Base-by-base conservation (phyloP, 2,329 filamentous ascomycete genomes). In the Sordariomycetes sp. region DNA sequence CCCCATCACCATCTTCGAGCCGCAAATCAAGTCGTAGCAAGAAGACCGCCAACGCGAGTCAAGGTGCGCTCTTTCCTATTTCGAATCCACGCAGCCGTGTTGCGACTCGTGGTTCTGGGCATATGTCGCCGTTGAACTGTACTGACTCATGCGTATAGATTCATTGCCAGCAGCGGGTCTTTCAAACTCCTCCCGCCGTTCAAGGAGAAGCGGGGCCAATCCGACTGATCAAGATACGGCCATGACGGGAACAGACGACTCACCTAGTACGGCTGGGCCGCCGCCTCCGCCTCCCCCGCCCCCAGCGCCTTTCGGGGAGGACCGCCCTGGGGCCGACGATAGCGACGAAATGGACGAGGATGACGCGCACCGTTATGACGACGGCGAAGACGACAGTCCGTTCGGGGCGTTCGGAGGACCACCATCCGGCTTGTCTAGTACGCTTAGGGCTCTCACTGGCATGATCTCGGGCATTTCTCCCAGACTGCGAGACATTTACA, bases 391-490 rank as follows among this genome's bases (percentile, higher is more conserved):
- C 58, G 81, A 83, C 58, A 80, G 82, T 62, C 77, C 79, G 0
- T 83, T 84, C 62, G 78, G 80, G 48, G 77, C 76, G 15, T 89
- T 96, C 61, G 84, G 87, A 39, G 54, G 53, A 45, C 52, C 42
- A 12, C 32, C 36, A n/a, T 82, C 86, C 50, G 82, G 84, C 20
- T 74, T 97, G 32, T 89, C 89, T 7, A 88, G 77, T 65, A 95
- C 90, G 15, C 78, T 99, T 20, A 80, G 92, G 67, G 90, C 91
- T 20, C 74, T 99, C 62, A 95, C 85, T 56, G 91, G 91, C 61
- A 95, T 96, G 80, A 92, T 96, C 81, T 87, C 89, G 2, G 88
- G 91, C 45, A 84, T 92, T 59, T 86, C 89, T 24, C 79, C 84
- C 45, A 84, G 90, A 62, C 76, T 99, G 54, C 82, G 92, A 58